These are phyloP conservation scores for Heliamphora exappendiculata DNA, from an alignment of 148 eudicot genomes.

Conservation along the genomic window DNA sequence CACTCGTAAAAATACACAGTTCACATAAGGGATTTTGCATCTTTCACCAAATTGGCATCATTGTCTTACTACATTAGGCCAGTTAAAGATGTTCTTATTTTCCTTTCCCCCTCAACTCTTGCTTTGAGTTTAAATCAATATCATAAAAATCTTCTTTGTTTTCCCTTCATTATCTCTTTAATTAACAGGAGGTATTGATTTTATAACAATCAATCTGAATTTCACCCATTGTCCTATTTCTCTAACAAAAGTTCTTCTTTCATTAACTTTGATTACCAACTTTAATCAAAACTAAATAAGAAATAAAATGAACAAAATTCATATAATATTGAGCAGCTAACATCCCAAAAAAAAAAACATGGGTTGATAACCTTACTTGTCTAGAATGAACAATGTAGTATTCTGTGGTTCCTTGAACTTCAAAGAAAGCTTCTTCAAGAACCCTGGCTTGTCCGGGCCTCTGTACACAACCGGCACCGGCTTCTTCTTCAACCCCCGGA, in stretches of 20 bases:
- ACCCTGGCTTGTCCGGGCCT: conserved; percentile 74
- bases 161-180: neutral
- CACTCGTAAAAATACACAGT: neutral
- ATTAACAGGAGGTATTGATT: neutral
- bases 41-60: neutral
- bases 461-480: conserved; percentile 53
- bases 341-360: neutral
- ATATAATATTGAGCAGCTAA: neutral
- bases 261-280: neutral
- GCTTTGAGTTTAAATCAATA: neutral
- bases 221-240: neutral
- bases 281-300: neutral
- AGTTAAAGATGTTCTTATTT: neutral
- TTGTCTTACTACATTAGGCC: neutral
- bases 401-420: conserved; percentile 84
- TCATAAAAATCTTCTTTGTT: neutral
- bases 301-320: neutral
- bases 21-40: neutral
- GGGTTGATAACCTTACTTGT: conserved; percentile 57
- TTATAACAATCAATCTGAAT: neutral
- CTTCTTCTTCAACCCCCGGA: conserved; percentile 69
- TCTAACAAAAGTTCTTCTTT: neutral
- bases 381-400: conserved; percentile 79
- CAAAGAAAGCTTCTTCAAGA: conserved; percentile 79
- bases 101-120: neutral